A percentile compares a stretch with the other conserved stretches of the same genome.
Conservation (phyloP, 225 moss, liverwort and hornwort genomes). For the Pseudoscleropodium purum region DNA sequence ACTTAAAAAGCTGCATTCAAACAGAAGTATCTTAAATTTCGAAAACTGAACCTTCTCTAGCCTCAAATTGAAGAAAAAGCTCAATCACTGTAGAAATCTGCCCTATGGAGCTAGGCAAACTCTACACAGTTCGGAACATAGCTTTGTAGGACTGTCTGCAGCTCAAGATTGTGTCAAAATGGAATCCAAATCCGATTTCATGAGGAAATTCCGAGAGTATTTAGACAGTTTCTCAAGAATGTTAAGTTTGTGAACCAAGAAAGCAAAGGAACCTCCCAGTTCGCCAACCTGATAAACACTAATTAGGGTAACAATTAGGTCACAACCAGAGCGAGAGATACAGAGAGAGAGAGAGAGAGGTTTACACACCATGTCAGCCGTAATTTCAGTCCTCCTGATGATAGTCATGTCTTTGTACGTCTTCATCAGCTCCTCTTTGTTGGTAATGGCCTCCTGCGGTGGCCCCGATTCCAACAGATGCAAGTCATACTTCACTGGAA, state of each 20-base stretch:
- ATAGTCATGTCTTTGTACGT: slow-evolving; percentile 67
- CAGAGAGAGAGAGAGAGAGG: background rate
- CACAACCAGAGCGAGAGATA: background rate
- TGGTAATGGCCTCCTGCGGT: slow-evolving; percentile 44
- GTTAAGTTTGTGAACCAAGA: background rate
- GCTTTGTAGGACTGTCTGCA: background rate
- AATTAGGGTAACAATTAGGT: background rate
- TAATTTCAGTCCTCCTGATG: slow-evolving; percentile 75
- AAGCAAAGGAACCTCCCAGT: background rate
- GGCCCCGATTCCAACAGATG: slow-evolving; percentile 65
- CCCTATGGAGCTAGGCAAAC: too few species aligned
- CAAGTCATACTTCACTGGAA: slow-evolving; percentile 41
- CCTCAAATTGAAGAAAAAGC: background rate
- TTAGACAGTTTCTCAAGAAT: background rate
- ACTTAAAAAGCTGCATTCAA: slow-evolving; percentile 72
- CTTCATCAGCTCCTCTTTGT: slow-evolving; percentile 73
- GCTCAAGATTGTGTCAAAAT: background rate
- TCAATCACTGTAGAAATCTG: background rate
- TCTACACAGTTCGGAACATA: background rate
- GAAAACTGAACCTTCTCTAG: background rate
- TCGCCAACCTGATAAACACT: background rate
- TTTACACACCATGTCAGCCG: slow-evolving; percentile 66
- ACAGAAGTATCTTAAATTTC: background rate
- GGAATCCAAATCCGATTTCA: background rate
- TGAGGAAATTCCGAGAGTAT: too few species aligned